Evolutionary conservation across 1,284 basidiomycete genomes (phyloP), one percentile per base, ranked within the genome.

Genomic region (Melampsora larici-populina): DNA sequence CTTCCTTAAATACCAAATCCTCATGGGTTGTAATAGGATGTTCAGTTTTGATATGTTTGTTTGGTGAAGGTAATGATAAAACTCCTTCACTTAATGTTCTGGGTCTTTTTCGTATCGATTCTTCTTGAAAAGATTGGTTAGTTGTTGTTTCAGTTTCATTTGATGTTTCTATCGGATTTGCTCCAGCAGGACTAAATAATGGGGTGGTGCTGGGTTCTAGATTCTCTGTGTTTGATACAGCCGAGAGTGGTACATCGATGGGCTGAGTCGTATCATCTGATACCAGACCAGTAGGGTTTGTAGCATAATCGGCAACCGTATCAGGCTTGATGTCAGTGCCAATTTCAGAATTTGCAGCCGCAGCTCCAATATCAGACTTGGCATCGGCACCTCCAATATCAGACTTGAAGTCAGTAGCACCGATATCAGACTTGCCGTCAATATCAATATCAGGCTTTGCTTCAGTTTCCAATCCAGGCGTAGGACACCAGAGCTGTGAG

Each of bases 31-130:
- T 11, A 43, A 58, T 58, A n/a, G 18, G 55, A 58, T 58, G 55
- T 58, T 58, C 55, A 24, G 55, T 58, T 58, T 58, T 58, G 17
- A 58, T 58, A n/a, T 58, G 26, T 58, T 58, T 58, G 26, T 58
- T 29, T 8, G 55, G 55, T 24, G 55, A 29, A 9, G 26, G 17
- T 24, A 24, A 24, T 24, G 21, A 24, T n/a, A 58, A 24, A 8
- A 24, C 55, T 6, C 24, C 55, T 8, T 58, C 2, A 13, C 26
- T 58, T 24, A 24, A n/a, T 9, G 21, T 29, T 58, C 55, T 58
- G 5, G 55, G 26, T 58, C 55, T 21, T 58, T 58, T 58, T 58
- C 55, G 21, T 8, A 58, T 58, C 8, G 11, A 58, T 58, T 58
- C 55, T 58, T n/a, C 21, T n/a, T 5, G 8, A 58, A 29, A 21